Evolutionary conservation across 306 rosid species (phyloP).

Genomic region (Cyamopsis tetragonoloba): DNA sequence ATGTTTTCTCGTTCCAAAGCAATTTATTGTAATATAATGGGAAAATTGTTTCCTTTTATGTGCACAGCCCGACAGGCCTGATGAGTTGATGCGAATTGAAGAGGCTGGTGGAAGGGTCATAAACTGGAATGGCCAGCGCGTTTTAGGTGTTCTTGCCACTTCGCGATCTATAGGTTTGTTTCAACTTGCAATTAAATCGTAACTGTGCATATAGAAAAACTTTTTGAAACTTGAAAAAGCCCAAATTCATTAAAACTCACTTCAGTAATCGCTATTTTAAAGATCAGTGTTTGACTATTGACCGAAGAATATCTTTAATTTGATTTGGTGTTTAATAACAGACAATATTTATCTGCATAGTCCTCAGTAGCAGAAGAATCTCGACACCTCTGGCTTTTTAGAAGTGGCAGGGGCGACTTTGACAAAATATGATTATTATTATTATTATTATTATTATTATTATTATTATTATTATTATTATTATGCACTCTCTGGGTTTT

Average conservation of each 20-base stretch:
- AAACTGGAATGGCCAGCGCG: conserved; percentile 88
- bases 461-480: background rate
- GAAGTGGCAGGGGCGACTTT: background rate
- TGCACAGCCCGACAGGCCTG: conserved; percentile 68
- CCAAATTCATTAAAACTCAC: too few species aligned
- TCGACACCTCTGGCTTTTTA: background rate
- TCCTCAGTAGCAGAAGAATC: background rate
- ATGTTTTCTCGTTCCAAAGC: background rate
- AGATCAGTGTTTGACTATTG: too few species aligned
- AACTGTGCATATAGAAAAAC: background rate
- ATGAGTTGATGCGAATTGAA: conserved; percentile 92
- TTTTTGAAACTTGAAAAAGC: too few species aligned
- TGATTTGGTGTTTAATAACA: background rate
- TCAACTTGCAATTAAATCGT: background rate
- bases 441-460: background rate
- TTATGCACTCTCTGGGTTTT: background rate
- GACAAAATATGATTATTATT: background rate
- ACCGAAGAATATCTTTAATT: too few species aligned
- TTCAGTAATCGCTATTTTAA: too few species aligned
- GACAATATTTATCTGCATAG: background rate
- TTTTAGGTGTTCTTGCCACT: conserved; percentile 89
- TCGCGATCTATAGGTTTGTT: conserved; percentile 84
- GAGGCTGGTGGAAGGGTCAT: conserved; percentile 88
- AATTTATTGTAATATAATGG: background rate
- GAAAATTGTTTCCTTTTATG: background rate